Conservation (phyloP, 805 yeast genomes). For the Yamadazyma scolyti region DNA sequence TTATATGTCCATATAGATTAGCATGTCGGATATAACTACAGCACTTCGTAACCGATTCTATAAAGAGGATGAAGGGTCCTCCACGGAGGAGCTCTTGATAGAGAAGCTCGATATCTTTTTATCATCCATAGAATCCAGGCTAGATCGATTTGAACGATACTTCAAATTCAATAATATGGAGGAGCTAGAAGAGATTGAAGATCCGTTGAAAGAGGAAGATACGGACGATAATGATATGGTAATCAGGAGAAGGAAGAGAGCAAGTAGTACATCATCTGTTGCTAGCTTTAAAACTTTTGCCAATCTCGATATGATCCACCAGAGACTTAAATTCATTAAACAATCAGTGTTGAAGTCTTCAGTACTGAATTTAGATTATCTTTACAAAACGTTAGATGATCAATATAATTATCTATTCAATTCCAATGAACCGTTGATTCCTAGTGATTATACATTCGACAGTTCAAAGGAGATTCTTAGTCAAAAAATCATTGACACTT, state of each 20-base stretch:
- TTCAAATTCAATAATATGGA: slow-evolving; percentile 22
- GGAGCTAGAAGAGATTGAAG: slow-evolving; percentile 11
- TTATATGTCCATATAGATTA: no score
- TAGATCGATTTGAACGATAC: slow-evolving; percentile 38
- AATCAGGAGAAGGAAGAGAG: slow-evolving; percentile 11
- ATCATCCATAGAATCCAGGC: slow-evolving; percentile 38
- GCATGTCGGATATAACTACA: slow-evolving; percentile 14
- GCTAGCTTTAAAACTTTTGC: slow-evolving; percentile 28
- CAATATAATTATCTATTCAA: slow-evolving; percentile 36
- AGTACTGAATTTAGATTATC: slow-evolving; percentile 33
- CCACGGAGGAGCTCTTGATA: slow-evolving; percentile 38
- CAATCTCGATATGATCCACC: slow-evolving; percentile 31
- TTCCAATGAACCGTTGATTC: slow-evolving; percentile 11
- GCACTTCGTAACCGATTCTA: slow-evolving; percentile 9
- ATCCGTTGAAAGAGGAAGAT: slow-evolving; percentile 3
- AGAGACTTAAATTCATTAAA: slow-evolving; percentile 31
- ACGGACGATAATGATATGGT: slow-evolving; percentile 1
- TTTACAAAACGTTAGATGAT: slow-evolving; percentile 38
- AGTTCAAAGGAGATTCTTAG: slow-evolving; percentile 25
- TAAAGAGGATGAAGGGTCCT: background rate
- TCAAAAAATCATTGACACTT: slow-evolving; percentile 37
- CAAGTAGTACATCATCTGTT: slow-evolving; percentile 26
- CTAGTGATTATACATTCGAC: slow-evolving; percentile 10
- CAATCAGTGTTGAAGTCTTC: slow-evolving; percentile 35
- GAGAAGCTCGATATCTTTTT: slow-evolving; percentile 39